Evolutionary conservation across 306 rosid genomes (phyloP).

Genomic region (Luffa acutangula): DNA sequence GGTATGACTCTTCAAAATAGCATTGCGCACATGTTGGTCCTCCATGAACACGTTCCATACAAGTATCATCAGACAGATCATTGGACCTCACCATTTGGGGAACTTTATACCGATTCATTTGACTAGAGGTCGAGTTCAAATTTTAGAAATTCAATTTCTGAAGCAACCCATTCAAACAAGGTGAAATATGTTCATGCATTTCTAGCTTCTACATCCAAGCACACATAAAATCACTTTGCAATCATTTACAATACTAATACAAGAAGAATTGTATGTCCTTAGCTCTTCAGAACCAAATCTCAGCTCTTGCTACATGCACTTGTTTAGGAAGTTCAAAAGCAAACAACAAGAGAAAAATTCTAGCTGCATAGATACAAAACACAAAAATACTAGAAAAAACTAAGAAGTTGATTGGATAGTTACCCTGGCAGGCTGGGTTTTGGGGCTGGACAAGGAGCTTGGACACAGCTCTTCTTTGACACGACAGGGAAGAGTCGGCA

Average conservation of each 20-base stretch:
- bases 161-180: neutral
- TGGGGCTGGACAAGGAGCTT: constrained; percentile 58
- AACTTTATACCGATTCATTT: neutral
- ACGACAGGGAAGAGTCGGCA: constrained; percentile 58
- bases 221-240: neutral
- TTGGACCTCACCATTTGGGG: neutral
- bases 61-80: constrained; percentile 1
- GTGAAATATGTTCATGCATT: neutral
- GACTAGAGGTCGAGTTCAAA: neutral
- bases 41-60: neutral
- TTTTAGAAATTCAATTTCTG: neutral
- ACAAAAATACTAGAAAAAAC: neutral
- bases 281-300: neutral
- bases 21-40: neutral
- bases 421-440: constrained; percentile 77
- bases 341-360: neutral
- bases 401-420: constrained; percentile 6
- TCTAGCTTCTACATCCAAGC: neutral
- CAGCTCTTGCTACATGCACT: neutral
- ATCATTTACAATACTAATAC: neutral
- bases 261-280: neutral
- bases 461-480: constrained; percentile 93
- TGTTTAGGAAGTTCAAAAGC: neutral
- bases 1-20: neutral
- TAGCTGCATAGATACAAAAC: neutral